These are phyloP conservation scores for Cantharellus cinnabarinus DNA, from an alignment of 768 basidiomycete genomes.

Conservation along the genomic window DNA sequence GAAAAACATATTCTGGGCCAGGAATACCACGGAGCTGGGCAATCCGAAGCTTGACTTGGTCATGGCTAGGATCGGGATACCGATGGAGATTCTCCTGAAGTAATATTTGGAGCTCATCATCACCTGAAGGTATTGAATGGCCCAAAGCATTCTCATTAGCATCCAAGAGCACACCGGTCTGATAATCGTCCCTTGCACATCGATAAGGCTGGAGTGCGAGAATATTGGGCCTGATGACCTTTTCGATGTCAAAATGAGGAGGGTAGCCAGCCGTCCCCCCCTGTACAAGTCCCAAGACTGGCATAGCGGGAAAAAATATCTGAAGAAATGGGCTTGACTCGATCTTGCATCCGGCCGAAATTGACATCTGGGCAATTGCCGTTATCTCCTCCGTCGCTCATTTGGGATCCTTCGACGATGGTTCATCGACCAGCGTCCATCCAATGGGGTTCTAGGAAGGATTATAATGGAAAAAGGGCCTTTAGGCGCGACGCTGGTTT, in stretches of 20 bases:
- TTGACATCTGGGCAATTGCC: too few relatives aligned
- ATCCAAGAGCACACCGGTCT: conserved; percentile 75
- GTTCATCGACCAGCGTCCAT: too few relatives aligned
- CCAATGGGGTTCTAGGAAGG: too few relatives aligned
- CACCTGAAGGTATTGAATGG: conserved; percentile 37
- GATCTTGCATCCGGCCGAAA: too few relatives aligned
- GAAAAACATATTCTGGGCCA: conserved; percentile 48
- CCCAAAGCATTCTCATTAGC: conserved; percentile 96
- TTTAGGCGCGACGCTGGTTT: too few relatives aligned
- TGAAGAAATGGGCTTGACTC: too few relatives aligned
- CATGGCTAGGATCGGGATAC: conserved; percentile 85
- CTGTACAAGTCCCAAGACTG: not conserved
- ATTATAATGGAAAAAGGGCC: too few relatives aligned
- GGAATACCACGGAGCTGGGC: conserved; percentile 53
- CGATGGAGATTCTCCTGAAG: conserved; percentile 35
- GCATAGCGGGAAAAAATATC: not conserved
- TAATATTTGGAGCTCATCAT: conserved; percentile 18
- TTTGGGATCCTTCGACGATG: too few relatives aligned
- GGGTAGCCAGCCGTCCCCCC: conserved; percentile 20
- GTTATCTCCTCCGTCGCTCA: too few relatives aligned
- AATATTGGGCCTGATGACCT: conserved; percentile 83
- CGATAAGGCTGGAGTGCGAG: conserved; percentile 81
- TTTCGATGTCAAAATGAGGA: conserved; percentile 66
- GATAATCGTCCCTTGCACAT: conserved; percentile 92
- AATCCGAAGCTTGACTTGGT: conserved; percentile 54